These are phyloP conservation scores for Penstemon eatonii DNA, from an alignment of 257 asterid genomes.

Conservation along the genomic window DNA sequence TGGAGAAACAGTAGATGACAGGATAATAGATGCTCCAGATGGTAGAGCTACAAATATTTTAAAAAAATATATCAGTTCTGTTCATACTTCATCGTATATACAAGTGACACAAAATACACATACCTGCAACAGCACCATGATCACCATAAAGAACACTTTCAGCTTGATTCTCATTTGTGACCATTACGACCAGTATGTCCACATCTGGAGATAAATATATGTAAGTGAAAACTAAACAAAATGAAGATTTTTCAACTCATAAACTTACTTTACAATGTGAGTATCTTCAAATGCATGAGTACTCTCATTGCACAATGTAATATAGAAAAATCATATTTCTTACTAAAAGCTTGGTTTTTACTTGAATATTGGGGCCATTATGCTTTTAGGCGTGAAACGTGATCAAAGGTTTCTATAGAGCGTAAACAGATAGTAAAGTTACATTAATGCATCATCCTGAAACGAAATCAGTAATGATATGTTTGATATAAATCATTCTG, in stretches of 20 bases:
- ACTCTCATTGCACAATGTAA: slow-evolving; percentile 14
- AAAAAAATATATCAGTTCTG: slow-evolving; percentile 35
- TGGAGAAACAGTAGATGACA: slow-evolving; percentile 95
- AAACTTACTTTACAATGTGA: slow-evolving; percentile 13
- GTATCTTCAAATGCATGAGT: slow-evolving; percentile 14
- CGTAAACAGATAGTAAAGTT: slow-evolving; percentile 16
- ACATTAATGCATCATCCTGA: slow-evolving; percentile 21
- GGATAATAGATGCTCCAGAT: slow-evolving; percentile 77
- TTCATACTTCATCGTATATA: not conserved
- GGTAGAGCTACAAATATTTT: slow-evolving; percentile 67
- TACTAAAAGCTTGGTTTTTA: not conserved
- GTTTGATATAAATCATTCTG: not conserved
- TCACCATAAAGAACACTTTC: slow-evolving; percentile 86
- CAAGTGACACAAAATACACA: slow-evolving; percentile 22
- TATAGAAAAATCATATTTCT: slow-evolving; percentile 11
- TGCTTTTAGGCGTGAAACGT: slow-evolving; percentile 16
- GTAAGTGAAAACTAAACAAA: slow-evolving; percentile 27
- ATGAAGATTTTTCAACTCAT: slow-evolving; percentile 17
- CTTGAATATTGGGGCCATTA: slow-evolving; percentile 14
- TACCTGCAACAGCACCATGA: slow-evolving; percentile 87
- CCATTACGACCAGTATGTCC: slow-evolving; percentile 83
- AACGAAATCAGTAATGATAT: not conserved
- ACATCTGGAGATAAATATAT: slow-evolving; percentile 54
- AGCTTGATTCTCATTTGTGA: slow-evolving; percentile 93
- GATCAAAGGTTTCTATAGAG: not conserved